Evolutionary conservation across 2,329 filamentous ascomycete species (phyloP).

Genomic region (Neoarthrinium moseri): DNA sequence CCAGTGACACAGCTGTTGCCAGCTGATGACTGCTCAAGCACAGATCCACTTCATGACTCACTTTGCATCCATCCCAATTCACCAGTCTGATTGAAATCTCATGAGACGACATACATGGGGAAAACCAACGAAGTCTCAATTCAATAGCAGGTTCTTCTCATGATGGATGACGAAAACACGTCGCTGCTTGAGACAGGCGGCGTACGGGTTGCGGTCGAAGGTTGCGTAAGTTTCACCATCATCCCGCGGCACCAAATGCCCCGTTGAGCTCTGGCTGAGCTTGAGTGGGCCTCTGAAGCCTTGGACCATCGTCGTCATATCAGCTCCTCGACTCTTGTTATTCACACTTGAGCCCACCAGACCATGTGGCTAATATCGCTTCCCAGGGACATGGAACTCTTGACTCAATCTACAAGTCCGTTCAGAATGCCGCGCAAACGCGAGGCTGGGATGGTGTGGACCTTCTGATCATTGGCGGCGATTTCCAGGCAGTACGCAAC

Average conservation of each 20-base stretch:
- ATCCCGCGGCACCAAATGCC: no score
- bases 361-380: conserved; percentile 17
- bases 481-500: conserved; percentile 94
- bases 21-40: no score
- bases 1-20: no score
- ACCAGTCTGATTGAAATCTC: no score
- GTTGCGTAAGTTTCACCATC: conserved; percentile 69
- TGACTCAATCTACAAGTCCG: conserved; percentile 84
- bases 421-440: conserved; percentile 64
- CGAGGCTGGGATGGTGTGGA: conserved; percentile 82
- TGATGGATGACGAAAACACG: background rate
- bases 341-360: background rate
- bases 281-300: background rate
- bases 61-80: no score
- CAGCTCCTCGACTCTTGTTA: no score
- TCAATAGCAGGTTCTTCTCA: background rate
- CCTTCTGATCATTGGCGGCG: conserved; percentile 89
- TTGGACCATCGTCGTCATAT: background rate
- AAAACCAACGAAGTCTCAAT: no score
- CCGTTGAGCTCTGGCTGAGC: no score
- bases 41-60: no score
- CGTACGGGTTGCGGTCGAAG: conserved; percentile 80
- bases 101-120: no score
- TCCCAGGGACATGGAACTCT: conserved; percentile 83
- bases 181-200: conserved; percentile 27